Percentiles rank a stretch among this genome's conserved stretches.
Conservation (phyloP, 768 basidiomycete species). For the Boletus bicolor region DNA sequence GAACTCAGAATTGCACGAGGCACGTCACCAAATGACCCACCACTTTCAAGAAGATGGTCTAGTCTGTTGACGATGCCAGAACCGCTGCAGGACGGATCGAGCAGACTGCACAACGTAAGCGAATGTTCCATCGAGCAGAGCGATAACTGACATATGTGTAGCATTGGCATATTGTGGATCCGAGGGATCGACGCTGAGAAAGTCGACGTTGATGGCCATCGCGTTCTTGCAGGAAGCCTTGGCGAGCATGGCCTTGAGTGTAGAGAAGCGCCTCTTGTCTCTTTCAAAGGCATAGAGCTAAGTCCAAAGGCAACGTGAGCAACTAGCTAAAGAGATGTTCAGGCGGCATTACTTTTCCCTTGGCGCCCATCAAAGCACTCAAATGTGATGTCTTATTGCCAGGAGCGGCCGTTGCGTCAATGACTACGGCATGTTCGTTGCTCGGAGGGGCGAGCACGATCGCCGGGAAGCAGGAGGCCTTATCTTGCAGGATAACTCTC, state of each 20-base stretch:
- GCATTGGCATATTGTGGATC: slow-evolving; percentile 60
- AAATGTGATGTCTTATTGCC: slow-evolving; percentile 98
- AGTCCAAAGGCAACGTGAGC: neutral
- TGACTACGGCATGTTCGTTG: slow-evolving; percentile 52
- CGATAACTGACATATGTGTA: slow-evolving; percentile 77
- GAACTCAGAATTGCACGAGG: slow-evolving; percentile 1
- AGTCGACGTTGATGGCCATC: slow-evolving; percentile 73
- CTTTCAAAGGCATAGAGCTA: slow-evolving; percentile 88
- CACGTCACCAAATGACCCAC: slow-evolving; percentile 36
- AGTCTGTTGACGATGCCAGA: slow-evolving; percentile 90
- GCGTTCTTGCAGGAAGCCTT: slow-evolving; percentile 84
- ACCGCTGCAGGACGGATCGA: slow-evolving; percentile 96
- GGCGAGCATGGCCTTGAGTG: slow-evolving; percentile 81
- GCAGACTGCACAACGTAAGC: slow-evolving; percentile 48
- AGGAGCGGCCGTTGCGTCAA: slow-evolving; percentile 95
- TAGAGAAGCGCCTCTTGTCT: slow-evolving; percentile 76
- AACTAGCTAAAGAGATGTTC: neutral
- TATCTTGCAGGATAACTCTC: slow-evolving; percentile 92
- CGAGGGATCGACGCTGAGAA: slow-evolving; percentile 70
- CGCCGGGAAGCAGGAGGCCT: slow-evolving; percentile 96
- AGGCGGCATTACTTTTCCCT: slow-evolving; percentile 60
- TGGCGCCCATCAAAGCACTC: slow-evolving; percentile 80
- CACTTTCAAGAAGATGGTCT: slow-evolving; percentile 76
- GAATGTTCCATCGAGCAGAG: neutral
- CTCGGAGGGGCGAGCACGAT: slow-evolving; percentile 74